These are phyloP conservation scores for Malbranchea zuffiana DNA, from an alignment of 2,329 filamentous ascomycete genomes.

Conservation along the genomic window DNA sequence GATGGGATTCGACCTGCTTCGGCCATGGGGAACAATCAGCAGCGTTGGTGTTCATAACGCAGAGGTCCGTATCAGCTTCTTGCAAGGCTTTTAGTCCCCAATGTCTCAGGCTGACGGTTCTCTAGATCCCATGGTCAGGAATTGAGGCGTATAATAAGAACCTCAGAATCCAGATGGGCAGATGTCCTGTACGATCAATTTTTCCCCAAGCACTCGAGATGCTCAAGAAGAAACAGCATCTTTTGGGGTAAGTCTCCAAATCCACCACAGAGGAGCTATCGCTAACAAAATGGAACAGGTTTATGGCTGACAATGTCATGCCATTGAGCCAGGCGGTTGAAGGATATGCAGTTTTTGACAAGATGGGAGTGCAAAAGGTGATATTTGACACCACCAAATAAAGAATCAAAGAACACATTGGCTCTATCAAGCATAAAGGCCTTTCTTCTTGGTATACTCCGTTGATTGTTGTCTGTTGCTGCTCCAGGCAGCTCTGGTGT, in stretches of 20 bases:
- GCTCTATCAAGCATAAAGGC: too few species aligned
- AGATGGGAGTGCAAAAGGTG: slow-evolving; percentile 64
- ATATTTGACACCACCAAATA: slow-evolving; percentile 46
- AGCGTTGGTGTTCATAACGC: slow-evolving; percentile 67
- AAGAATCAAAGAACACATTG: too few species aligned
- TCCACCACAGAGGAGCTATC: neutral
- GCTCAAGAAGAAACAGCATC: slow-evolving; percentile 55
- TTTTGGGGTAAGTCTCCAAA: slow-evolving; percentile 46
- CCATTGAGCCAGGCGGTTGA: slow-evolving; percentile 54
- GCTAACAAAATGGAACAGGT: slow-evolving; percentile 40
- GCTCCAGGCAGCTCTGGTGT: too few species aligned
- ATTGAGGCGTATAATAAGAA: slow-evolving; percentile 59
- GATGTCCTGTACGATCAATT: slow-evolving; percentile 62
- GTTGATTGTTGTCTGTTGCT: too few species aligned
- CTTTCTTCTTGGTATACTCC: too few species aligned
- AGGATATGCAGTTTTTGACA: slow-evolving; percentile 61
- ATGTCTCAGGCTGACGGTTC: neutral
- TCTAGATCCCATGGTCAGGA: slow-evolving; percentile 56
- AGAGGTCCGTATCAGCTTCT: slow-evolving; percentile 47
- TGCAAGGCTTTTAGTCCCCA: slow-evolving; percentile 1
- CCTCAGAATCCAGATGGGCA: slow-evolving; percentile 60
- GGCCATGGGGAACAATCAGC: slow-evolving; percentile 62
- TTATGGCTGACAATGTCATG: slow-evolving; percentile 69
- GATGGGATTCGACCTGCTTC: slow-evolving; percentile 59
- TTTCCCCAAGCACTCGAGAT: slow-evolving; percentile 55